These are phyloP conservation scores for Moelleriella libera DNA, from an alignment of 2,329 filamentous ascomycete species.

Conservation along the genomic window DNA sequence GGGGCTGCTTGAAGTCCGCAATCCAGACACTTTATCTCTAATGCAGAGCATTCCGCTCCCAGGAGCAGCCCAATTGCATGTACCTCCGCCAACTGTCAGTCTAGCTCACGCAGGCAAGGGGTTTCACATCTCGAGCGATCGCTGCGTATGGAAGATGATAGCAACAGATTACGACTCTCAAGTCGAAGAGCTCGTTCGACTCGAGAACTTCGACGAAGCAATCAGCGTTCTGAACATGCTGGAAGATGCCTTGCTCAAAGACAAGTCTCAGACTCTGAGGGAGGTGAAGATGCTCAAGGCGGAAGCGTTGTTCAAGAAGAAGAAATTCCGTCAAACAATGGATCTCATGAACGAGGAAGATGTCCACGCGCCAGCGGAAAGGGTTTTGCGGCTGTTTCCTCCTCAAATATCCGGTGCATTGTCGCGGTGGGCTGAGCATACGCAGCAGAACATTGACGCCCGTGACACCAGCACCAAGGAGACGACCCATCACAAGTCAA, in stretches of 20 bases:
- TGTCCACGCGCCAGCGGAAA: conserved; percentile 76
- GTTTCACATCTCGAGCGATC: conserved; percentile 83
- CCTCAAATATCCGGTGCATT: conserved; percentile 70
- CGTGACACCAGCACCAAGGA: conserved; percentile 16
- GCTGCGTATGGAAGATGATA: conserved; percentile 91
- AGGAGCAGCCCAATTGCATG: conserved; percentile 72
- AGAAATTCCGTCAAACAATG: conserved; percentile 72
- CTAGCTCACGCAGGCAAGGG: conserved; percentile 94
- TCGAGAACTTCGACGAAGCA: conserved; percentile 71
- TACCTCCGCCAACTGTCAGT: conserved; percentile 83
- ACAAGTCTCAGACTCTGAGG: conserved; percentile 68
- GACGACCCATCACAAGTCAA: conserved; percentile 12
- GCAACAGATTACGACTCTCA: conserved; percentile 85
- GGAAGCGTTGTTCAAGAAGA: conserved; percentile 65
- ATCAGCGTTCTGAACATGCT: conserved; percentile 81
- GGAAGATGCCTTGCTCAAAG: conserved; percentile 75
- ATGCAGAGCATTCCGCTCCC: conserved; percentile 75
- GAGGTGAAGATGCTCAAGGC: conserved; percentile 89
- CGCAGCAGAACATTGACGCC: conserved; percentile 27
- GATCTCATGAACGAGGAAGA: conserved; percentile 77
- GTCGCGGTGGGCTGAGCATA: conserved; percentile 36
- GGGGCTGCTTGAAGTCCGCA: conserved; percentile 77
- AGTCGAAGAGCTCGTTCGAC: conserved; percentile 65
- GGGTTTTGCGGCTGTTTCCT: conserved; percentile 77
- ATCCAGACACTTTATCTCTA: conserved; percentile 80